Evolutionary conservation across 83 land plant genomes (phyloP).

Genomic region (Larix sibirica): DNA sequence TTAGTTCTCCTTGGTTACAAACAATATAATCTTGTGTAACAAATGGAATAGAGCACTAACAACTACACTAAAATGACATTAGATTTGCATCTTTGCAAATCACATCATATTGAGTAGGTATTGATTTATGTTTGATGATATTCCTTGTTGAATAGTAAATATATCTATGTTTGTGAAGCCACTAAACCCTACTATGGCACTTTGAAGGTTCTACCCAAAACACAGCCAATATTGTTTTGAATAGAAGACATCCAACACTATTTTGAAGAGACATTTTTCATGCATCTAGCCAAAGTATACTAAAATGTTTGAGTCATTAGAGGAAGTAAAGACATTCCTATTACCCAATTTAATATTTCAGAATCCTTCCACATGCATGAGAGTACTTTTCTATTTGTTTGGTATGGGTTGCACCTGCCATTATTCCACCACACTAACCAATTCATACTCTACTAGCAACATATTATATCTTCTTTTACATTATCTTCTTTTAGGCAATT

Average conservation of each 20-base stretch:
- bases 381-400: background rate
- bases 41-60: background rate
- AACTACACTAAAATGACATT: background rate
- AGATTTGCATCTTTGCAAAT: background rate
- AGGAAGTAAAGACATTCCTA: background rate
- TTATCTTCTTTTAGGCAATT: too few relatives aligned
- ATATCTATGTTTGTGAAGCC: background rate
- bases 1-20: background rate
- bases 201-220: background rate
- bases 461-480: slow-evolving; percentile 44
- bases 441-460: slow-evolving; percentile 47
- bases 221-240: background rate
- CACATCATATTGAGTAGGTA: background rate
- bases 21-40: background rate
- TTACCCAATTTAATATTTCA: background rate
- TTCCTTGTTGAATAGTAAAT: background rate
- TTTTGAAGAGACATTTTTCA: background rate
- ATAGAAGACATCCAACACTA: background rate
- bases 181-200: background rate
- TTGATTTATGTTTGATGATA: background rate
- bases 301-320: background rate
- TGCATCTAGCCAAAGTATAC: background rate
- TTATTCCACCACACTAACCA: slow-evolving; percentile 37
- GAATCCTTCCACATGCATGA: background rate
- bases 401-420: background rate